Evolutionary conservation across 352 stramenopile species (phyloP), one percentile per base, ranked within the genome.

Genomic region (Phytophthora podocarpi): DNA sequence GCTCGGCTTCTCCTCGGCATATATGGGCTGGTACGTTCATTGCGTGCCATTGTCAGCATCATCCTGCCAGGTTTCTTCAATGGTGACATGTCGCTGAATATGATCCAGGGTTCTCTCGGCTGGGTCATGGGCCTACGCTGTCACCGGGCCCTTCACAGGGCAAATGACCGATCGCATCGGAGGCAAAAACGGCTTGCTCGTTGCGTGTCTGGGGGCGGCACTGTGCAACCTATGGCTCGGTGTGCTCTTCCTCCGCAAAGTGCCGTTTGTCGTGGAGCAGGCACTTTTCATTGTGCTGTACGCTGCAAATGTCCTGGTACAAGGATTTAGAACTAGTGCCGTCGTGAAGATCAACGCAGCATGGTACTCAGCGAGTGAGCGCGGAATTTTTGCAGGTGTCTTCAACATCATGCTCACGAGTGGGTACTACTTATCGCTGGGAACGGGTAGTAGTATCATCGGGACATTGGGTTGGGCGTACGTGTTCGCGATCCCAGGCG

Each of bases 291-390:
- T 90, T 5, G 41, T 80, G 39, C 63, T 92, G 16, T 92, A 89
- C 59, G 80, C 83, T 0, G 31, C 63, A 4, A 92, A 92, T 46
- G 72, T 89, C 16, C 73, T 90, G 20, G 71, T 92, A 32, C 83
- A 92, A 49, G 80, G 83, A 24, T 92, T 90, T 37, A 80, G 83
- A n/a, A 90, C 80, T 13, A 92, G 83, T 50, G 83, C 78, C 23
- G 83, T 89, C n/a, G 80, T 92, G 13, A 92, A 92, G 70, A 92
- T 92, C 65, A 90, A 92, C 41, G 83, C 80, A 0, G 82, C 78
- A 42, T 90, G 83, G 83, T 92, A 90, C 60, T 23, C 62, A 12
- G 66, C 76, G 4, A 88, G 55, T 46, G 83, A 92, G 65, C 76
- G 80, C 18, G 80, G 83, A 0, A 64, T 89, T 31, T 92, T 92